Evolutionary conservation across 148 eudicot species (phyloP), one percentile per base, ranked within the genome.

Genomic region (Beta vulgaris): DNA sequence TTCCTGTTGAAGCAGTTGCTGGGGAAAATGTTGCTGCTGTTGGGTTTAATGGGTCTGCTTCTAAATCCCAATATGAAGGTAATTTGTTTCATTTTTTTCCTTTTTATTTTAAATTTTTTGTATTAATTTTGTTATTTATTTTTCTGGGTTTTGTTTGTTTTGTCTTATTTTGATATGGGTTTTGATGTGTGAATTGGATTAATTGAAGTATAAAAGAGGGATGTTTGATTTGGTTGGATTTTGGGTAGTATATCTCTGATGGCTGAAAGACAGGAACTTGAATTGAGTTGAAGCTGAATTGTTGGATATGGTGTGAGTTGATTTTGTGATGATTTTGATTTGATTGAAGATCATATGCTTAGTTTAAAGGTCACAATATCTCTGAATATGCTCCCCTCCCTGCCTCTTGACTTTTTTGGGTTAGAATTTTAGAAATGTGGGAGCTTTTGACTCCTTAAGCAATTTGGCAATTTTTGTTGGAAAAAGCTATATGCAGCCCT

Each of bases 1-100:
- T 79, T 68, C 86, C 91, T 44, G 43, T 81, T 79, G 74, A 79
- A 72, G 88, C 90, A 59, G 87, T 86, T 72, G 31, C 75, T 34
- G 81, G 77, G 66, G 93, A 87, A 55, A 79, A 75, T 71, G 73
- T 68, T 69, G 75, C 69, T 53, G 29, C 69, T 51, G 32, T 7
- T 66, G 60, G 87, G 68, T 61, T 82, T n/a, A 86, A 87, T 73
- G 90, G 84, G 26, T 80, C 85, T 69, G 32, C 72, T 72, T 60
- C 86, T 62, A 69, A 76, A 36, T 66, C 82, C 19, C 81, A 49
- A 34, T 82, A 80, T 46, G 78, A 84, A 44, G 93, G 91, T 84
- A 72, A 3, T 68, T n/a, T n/a, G n/a, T n/a, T 49, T 8, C 9
- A 25, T 7, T 49, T 0, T 13, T 36, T 8, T 26, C 28, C 34